Base-by-base conservation (phyloP, 768 basidiomycete genomes). In the Grammothele lineata region DNA sequence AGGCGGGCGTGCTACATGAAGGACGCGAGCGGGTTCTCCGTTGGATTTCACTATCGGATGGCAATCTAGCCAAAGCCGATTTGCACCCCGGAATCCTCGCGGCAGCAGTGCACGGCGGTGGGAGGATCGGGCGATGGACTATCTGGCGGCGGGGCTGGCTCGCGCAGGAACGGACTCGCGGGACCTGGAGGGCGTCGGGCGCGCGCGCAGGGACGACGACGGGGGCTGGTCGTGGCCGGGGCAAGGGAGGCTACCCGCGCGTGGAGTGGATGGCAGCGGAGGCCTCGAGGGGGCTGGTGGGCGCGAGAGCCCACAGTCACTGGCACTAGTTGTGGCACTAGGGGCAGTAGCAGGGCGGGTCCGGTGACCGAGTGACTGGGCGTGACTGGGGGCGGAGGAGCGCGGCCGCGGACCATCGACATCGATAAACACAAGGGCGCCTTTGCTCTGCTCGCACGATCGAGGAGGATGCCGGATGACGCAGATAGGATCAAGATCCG, bases 401-500 rank as follows among this genome's bases (percentile, higher is more conserved):
- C 18, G 43, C 22, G 25, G n/a, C n/a, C n/a, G n/a, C n/a, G 14
- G 27, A 14, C 45, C 18, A 53, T 53, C 51, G 51, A 53, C 51
- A 53, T 53, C 51, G 51, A 53, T 53, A 53, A 53, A 53, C n/a
- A n/a, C n/a, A n/a, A n/a, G n/a, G 51, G 42, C 45, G 33, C 25
- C 42, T 53, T 47, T 43, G 36, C 43, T 46, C 37, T 42, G 42
- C 38, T 35, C 51, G 51, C 46, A 25, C 43, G 43, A 44, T 48
- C 46, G 43, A 44, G 37, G 51, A 47, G 51, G 51, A 53, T 53
- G 51, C 54, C 59, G 58, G 59, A 47, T 57, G 55, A 59, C 56
- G 55, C 56, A 62, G 62, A 65, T 80, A 79, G 76, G 80, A 85
- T 85, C 83, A 78, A 81, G 83, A 83, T 85, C 83, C 80, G 81